phyloP scores from a whole-genome alignment of 768 basidiomycete genomes.

The Boletus sensibilis region DNA sequence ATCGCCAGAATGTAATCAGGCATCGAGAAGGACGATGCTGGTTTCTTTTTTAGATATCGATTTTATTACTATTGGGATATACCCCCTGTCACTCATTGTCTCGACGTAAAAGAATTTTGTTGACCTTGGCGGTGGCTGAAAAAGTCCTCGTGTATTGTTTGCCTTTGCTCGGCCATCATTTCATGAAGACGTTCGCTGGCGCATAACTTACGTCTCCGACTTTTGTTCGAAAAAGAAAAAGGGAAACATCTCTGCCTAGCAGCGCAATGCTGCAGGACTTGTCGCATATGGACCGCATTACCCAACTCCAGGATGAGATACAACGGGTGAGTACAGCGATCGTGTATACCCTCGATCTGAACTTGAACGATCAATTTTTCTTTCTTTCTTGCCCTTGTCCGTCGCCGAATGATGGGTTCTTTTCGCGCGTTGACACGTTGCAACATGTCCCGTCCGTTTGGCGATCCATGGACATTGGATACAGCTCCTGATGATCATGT shows the following conservation, averaged over 20 bases:
- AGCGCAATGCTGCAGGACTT: conserved; percentile 91
- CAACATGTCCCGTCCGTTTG: not conserved
- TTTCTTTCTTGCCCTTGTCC: not conserved
- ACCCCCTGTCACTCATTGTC: not conserved
- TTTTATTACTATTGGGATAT: not conserved
- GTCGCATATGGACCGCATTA: conserved; percentile 94
- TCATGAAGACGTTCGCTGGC: conserved; percentile 3
- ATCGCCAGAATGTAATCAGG: not conserved
- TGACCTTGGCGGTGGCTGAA: not conserved
- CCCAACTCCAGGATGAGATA: conserved; percentile 92
- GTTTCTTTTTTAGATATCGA: conserved; percentile 1
- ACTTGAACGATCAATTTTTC: not conserved
- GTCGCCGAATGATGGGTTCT: not conserved
- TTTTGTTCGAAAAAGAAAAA: conserved; percentile 8
- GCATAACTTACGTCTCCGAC: conserved; percentile 16
- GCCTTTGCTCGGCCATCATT: not conserved
- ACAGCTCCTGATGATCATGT: conserved; percentile 87
- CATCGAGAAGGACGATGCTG: not conserved
- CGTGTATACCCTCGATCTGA: conserved; percentile 6
- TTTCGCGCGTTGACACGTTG: not conserved
- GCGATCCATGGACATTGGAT: not conserved
- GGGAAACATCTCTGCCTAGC: conserved; percentile 24
- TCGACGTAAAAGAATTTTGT: not conserved
- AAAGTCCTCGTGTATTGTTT: not conserved
- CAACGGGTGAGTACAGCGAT: conserved; percentile 57